Evolutionary conservation across 2,329 filamentous ascomycete genomes (phyloP).

Genomic region (Paradendryphiella salina): DNA sequence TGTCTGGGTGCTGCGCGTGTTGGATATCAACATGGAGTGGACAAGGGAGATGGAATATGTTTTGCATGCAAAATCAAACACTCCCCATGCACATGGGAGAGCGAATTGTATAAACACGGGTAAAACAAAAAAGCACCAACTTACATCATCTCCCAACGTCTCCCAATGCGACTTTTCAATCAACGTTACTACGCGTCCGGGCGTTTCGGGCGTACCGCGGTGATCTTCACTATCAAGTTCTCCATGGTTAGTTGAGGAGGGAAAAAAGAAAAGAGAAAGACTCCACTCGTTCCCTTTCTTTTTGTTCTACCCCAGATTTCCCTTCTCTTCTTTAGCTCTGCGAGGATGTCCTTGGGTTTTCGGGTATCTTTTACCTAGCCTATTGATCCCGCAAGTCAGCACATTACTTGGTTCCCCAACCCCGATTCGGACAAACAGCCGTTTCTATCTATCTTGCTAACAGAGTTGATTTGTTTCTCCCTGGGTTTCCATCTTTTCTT

Average conservation of each 20-base stretch:
- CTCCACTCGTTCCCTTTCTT: too few relatives aligned
- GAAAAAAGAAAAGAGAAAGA: not conserved
- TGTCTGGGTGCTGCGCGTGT: slow-evolving; percentile 49
- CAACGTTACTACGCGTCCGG: slow-evolving; percentile 89
- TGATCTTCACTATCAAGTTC: slow-evolving; percentile 75
- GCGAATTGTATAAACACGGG: too few relatives aligned
- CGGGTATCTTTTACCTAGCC: too few relatives aligned
- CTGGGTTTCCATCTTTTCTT: too few relatives aligned
- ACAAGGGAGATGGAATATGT: slow-evolving; percentile 36
- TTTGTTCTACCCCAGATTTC: too few relatives aligned
- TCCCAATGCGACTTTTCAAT: slow-evolving; percentile 86
- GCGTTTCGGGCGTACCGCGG: slow-evolving; percentile 82
- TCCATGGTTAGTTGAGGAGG: not conserved
- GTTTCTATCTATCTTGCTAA: not conserved
- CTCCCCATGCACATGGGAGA: not conserved
- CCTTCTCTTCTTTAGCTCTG: too few relatives aligned
- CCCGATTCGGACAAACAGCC: too few relatives aligned
- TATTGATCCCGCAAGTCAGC: too few relatives aligned
- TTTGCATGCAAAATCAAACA: not conserved
- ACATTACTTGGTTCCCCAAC: too few relatives aligned
- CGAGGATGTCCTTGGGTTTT: too few relatives aligned
- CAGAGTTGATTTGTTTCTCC: too few relatives aligned
- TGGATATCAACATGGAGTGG: not conserved
- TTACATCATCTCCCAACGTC: slow-evolving; percentile 66
- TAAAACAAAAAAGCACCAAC: slow-evolving; percentile 3